A percentile compares a stretch with the other conserved stretches of the same genome.
phyloP scores from a whole-genome alignment of 768 basidiomycete genomes.

The Rossbeevera mucosa region DNA sequence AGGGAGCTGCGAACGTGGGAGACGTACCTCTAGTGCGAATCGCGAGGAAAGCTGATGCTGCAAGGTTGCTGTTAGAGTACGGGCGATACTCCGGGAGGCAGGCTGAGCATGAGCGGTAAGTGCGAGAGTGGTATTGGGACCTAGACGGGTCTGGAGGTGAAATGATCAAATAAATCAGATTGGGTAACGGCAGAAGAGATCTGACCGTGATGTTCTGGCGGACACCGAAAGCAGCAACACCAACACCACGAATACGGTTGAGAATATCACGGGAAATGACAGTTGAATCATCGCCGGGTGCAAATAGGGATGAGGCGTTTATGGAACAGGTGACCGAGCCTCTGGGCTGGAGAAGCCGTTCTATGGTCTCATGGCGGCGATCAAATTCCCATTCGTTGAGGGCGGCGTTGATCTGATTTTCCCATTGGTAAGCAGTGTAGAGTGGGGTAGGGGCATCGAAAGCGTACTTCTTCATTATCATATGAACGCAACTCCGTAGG shows the following conservation, averaged over 20 bases:
- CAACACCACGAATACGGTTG: constrained; percentile 35
- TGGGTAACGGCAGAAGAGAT: constrained; percentile 8
- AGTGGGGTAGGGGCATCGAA: constrained; percentile 16
- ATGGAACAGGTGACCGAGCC: constrained; percentile 43
- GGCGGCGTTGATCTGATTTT: constrained; percentile 43
- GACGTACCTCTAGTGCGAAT: constrained; percentile 41
- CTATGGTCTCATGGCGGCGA: constrained; percentile 34
- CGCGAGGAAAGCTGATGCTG: constrained; percentile 74
- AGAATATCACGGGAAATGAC: constrained; percentile 25
- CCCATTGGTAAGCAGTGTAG: constrained; percentile 20
- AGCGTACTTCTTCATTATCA: constrained; percentile 45
- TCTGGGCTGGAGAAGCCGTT: constrained; percentile 40
- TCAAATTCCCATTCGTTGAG: constrained; percentile 39
- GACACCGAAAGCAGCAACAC: constrained; percentile 34
- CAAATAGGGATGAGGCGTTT: constrained; percentile 48
- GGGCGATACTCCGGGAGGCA: constrained; percentile 22
- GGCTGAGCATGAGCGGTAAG: constrained; percentile 37
- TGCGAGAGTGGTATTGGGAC: constrained; percentile 40
- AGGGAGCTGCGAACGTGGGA: constrained; percentile 16
- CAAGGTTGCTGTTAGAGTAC: constrained; percentile 62
- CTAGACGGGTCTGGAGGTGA: constrained; percentile 43
- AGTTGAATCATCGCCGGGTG: constrained; percentile 29
- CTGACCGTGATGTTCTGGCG: constrained; percentile 44
- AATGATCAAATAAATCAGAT: constrained; percentile 20
- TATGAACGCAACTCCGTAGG: constrained; percentile 41